A percentile compares a stretch with the other conserved stretches of the same genome.
Evolutionary conservation across 2,329 filamentous ascomycete genomes (phyloP).

Genomic region (Colletotrichum siamense): DNA sequence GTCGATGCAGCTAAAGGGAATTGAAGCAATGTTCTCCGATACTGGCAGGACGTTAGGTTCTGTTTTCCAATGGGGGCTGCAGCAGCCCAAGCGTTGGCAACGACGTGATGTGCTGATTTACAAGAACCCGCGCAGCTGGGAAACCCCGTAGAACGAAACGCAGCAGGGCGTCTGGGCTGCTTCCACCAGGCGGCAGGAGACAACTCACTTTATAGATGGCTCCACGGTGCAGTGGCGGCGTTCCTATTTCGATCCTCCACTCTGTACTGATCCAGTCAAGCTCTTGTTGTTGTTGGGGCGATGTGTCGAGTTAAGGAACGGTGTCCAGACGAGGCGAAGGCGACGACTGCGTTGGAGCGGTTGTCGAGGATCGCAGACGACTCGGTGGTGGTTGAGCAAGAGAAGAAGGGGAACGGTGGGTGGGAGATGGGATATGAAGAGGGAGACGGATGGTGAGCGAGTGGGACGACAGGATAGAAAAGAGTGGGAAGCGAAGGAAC

Average conservation of each 20-base stretch:
- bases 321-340: background rate
- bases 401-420: background rate
- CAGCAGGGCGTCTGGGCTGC: background rate
- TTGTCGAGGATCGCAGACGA: background rate
- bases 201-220: background rate
- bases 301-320: background rate
- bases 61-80: background rate
- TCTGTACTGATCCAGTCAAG: background rate
- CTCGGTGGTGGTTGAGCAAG: background rate
- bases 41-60: background rate
- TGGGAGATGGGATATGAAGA: conserved; percentile 19
- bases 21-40: background rate
- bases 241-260: background rate
- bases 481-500: conserved; percentile 12
- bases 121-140: background rate
- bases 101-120: background rate
- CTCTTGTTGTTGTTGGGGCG: background rate
- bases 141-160: background rate
- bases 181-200: background rate
- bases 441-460: background rate
- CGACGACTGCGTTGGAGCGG: background rate
- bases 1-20: background rate
- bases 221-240: background rate
- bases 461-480: conserved; percentile 18
- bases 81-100: background rate